Evolutionary conservation across 2,329 filamentous ascomycete genomes (phyloP).

Genomic region (Dactylellina haptotyla): DNA sequence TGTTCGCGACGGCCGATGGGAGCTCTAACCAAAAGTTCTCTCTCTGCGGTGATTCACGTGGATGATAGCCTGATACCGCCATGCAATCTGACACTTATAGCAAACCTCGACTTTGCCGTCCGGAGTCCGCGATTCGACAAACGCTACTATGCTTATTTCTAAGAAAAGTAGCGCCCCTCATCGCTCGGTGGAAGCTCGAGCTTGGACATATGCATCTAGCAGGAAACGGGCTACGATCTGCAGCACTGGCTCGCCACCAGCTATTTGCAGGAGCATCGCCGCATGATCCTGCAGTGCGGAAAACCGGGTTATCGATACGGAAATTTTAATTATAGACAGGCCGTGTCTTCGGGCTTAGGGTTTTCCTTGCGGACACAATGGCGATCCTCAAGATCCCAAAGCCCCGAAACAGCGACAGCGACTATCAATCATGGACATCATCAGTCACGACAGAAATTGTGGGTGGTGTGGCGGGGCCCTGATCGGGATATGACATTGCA

Average conservation of each 20-base stretch:
- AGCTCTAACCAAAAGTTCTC: neutral
- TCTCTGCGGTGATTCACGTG: neutral
- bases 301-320: neutral
- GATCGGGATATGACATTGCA: neutral
- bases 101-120: conserved; percentile 21
- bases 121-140: conserved; percentile 45
- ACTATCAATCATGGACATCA: conserved; percentile 9
- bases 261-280: conserved; percentile 2
- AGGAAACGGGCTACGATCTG: conserved; percentile 33
- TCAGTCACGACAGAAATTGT: no score
- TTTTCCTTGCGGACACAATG: neutral
- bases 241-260: no score
- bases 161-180: conserved; percentile 18
- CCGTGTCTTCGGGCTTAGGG: neutral
- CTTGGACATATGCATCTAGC: conserved; percentile 26
- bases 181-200: conserved; percentile 6
- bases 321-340: neutral
- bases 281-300: conserved; percentile 3
- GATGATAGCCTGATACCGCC: neutral
- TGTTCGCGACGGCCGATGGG: no score
- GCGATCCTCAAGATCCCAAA: neutral
- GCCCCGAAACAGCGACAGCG: neutral
- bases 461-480: conserved; percentile 10
- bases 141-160: conserved; percentile 9
- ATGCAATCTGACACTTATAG: neutral